Conservation (phyloP, 2,329 filamentous ascomycete genomes). For the Aspergillus transmontanensis region DNA sequence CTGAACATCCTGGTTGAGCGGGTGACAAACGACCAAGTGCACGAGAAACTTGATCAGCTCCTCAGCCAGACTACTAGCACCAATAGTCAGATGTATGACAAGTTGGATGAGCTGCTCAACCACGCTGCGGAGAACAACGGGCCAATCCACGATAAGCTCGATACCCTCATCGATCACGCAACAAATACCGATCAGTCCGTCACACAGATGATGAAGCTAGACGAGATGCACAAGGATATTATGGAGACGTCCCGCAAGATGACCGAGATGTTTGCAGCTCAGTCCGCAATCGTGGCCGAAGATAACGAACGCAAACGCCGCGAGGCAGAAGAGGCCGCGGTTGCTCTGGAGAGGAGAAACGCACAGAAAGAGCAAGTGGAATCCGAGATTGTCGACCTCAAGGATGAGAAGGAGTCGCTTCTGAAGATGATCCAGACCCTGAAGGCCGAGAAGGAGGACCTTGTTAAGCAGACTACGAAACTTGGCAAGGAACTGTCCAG, state of each 20-base stretch:
- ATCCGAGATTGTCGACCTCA: slow-evolving; percentile 52
- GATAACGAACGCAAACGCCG: slow-evolving; percentile 79
- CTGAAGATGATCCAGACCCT: slow-evolving; percentile 57
- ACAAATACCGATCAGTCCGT: slow-evolving; percentile 69
- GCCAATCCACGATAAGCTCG: slow-evolving; percentile 38
- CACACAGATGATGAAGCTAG: slow-evolving; percentile 76
- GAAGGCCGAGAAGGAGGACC: slow-evolving; percentile 61
- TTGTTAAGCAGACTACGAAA: slow-evolving; percentile 76
- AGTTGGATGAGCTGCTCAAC: slow-evolving; percentile 53
- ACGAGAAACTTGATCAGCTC: slow-evolving; percentile 60
- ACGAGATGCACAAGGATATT: slow-evolving; percentile 87
- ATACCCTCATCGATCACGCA: slow-evolving; percentile 52
- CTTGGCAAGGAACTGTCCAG: slow-evolving; percentile 85
- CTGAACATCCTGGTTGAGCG: slow-evolving; percentile 51
- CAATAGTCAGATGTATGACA: slow-evolving; percentile 57
- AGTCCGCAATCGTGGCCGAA: slow-evolving; percentile 60
- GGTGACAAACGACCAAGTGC: slow-evolving; percentile 55
- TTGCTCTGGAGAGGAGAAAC: slow-evolving; percentile 77
- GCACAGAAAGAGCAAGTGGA: slow-evolving; percentile 67
- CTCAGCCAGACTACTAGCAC: slow-evolving; percentile 35
- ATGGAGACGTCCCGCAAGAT: slow-evolving; percentile 82
- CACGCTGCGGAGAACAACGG: slow-evolving; percentile 33
- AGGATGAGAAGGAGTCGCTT: slow-evolving; percentile 64
- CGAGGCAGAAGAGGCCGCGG: slow-evolving; percentile 75
- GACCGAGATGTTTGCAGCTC: slow-evolving; percentile 63